Base-by-base conservation (phyloP, 345 rosid genomes). In the Salix koriyanagi region DNA sequence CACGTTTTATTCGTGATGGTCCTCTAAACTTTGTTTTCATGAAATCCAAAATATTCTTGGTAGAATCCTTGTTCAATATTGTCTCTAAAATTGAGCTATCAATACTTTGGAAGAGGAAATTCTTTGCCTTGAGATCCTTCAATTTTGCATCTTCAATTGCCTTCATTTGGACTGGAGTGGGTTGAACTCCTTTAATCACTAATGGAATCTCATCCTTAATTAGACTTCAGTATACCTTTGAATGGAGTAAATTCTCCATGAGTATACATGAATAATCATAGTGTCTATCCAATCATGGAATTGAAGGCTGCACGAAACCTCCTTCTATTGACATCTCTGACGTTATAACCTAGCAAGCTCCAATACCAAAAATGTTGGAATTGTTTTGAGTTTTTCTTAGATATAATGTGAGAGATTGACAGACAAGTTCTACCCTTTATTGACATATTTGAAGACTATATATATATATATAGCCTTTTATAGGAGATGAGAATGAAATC, bases 401-500 rank as follows among this genome's bases (percentile, higher is more conserved):
- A 50, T 1, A 1, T 18, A 18, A 6, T 6, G 18, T 18, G 18
- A 50, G n/a, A 50, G 10, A 50, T 1, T 18, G 0, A 1, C 0
- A 50, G 8, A 18, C 18, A 0, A 2, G 18, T 6, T 50, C 0
- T 18, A 18, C 0, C 36, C 6, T 50, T 50, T 50, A 50, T 50
- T 50, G 0, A 50, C 2, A 4, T 50, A 18, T 1, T 0, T 16
- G 2, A 18, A 50, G 10, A 50, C n/a, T 1, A 50, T 16, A 50
- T 18, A 26, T 25, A 25, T 26, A 26, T 26, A 50, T 6, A 18
- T 50, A 50, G n/a, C 0, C 8, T 16, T 50, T 50, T 46, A 50
- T 0, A 50, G 0, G 2, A 0, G 6, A 0, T 50, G 58, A 50
- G 6, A 50, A 6, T 0, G 0, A 18, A 50, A 4, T 10, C 0